Evolutionary conservation across 257 asterid genomes (phyloP).

Genomic region (Nicotiana sylvestris): DNA sequence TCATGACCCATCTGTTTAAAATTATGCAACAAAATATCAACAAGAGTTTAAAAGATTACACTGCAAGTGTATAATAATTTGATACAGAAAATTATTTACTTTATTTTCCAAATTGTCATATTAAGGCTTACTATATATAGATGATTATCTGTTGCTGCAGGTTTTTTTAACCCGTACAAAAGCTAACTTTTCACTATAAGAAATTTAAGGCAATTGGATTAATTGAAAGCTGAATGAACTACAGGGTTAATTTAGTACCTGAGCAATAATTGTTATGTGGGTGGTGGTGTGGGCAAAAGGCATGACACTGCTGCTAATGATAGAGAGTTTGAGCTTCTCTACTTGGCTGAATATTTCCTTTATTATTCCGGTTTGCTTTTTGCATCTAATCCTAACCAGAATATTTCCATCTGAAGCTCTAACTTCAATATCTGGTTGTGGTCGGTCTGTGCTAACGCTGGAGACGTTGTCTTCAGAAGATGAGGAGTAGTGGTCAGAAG

Average conservation of each 20-base stretch:
- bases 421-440: constrained; percentile 8
- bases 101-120: neutral
- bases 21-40: neutral
- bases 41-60: no score
- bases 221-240: no score
- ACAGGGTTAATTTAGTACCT: neutral
- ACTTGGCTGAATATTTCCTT: constrained; percentile 13
- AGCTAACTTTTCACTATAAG: no score
- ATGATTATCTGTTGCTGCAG: no score
- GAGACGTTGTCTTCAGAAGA: constrained; percentile 6
- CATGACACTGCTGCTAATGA: constrained; percentile 13
- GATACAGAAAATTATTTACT: neutral
- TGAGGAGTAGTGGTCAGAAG: neutral
- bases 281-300: constrained; percentile 9
- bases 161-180: no score
- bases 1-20: constrained; percentile 13
- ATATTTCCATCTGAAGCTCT: constrained; percentile 14
- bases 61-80: no score
- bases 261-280: constrained; percentile 15
- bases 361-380: constrained; percentile 3
- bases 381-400: constrained; percentile 11
- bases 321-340: constrained; percentile 8
- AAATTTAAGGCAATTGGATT: no score
- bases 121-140: no score
- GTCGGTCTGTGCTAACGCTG: neutral